Percentiles rank a stretch among this genome's conserved stretches.
Conservation (phyloP, 2,329 filamentous ascomycete species). For the Exophiala xenobiotica region DNA sequence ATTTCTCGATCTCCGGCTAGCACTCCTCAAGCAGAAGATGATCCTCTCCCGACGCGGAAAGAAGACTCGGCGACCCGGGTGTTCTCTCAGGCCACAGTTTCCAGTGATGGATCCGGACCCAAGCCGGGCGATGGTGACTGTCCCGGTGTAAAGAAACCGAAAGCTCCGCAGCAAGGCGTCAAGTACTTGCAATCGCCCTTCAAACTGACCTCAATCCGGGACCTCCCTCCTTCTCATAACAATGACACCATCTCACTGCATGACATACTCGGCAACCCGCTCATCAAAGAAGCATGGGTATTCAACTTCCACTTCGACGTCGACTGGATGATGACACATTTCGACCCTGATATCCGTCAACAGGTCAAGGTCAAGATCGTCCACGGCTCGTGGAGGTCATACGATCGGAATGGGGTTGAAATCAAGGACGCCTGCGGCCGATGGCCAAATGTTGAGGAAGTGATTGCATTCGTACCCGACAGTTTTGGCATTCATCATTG, state of each 20-base stretch:
- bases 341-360: slow-evolving; percentile 56
- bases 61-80: too few relatives aligned
- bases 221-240: slow-evolving; percentile 62
- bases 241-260: slow-evolving; percentile 63
- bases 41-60: too few relatives aligned
- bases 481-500: slow-evolving; percentile 82
- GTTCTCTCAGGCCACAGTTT: too few relatives aligned
- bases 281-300: slow-evolving; percentile 64
- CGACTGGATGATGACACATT: slow-evolving; percentile 60
- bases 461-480: slow-evolving; percentile 76
- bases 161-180: too few relatives aligned
- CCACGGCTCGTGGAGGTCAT: slow-evolving; percentile 67
- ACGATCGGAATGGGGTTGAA: slow-evolving; percentile 58
- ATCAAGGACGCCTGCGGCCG: slow-evolving; percentile 60
- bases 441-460: slow-evolving; percentile 67
- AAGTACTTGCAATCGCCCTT: too few relatives aligned
- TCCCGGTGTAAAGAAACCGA: too few relatives aligned
- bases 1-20: too few relatives aligned
- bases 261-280: slow-evolving; percentile 70
- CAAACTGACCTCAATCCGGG: slow-evolving; percentile 67
- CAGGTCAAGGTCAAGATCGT: slow-evolving; percentile 58
- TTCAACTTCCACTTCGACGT: slow-evolving; percentile 59
- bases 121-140: too few relatives aligned
- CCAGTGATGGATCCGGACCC: too few relatives aligned
- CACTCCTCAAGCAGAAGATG: too few relatives aligned